phyloP scores from a whole-genome alignment of 169 alveolate species.

The Eimeria sp. region DNA sequence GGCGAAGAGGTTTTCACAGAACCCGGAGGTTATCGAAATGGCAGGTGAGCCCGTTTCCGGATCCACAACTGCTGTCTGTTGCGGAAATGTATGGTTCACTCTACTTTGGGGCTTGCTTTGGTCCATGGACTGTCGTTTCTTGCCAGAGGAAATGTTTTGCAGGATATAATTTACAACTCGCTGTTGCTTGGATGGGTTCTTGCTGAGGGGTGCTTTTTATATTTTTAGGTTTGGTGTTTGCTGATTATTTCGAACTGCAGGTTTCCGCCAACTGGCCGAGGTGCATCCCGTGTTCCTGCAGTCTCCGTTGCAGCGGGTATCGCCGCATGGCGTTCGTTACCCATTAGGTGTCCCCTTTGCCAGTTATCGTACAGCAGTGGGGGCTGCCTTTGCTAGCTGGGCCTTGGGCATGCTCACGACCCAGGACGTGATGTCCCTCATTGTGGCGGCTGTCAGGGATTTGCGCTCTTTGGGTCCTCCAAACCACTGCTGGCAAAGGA shows the following conservation, averaged over 20 bases:
- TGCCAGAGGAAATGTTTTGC: background rate
- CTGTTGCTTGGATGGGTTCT: background rate
- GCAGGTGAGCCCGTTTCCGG: conserved; percentile 8
- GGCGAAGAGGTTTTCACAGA: conserved; percentile 16
- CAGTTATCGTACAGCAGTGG: conserved; percentile 58
- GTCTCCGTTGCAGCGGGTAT: conserved; percentile 8
- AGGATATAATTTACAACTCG: background rate
- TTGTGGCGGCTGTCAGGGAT: conserved; percentile 74
- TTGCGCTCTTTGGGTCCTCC: conserved; percentile 81
- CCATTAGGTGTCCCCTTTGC: conserved; percentile 77
- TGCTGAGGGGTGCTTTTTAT: background rate
- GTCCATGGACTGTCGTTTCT: background rate
- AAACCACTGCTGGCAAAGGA: conserved; percentile 65
- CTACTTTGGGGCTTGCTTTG: background rate
- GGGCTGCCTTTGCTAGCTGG: conserved; percentile 59
- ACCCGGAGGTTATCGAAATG: conserved; percentile 11
- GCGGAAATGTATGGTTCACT: background rate
- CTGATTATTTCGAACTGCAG: background rate
- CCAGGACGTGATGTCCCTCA: conserved; percentile 69
- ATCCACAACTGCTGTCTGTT: background rate
- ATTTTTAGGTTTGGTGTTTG: background rate
- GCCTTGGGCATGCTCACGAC: conserved; percentile 55
- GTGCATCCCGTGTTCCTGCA: conserved; percentile 17
- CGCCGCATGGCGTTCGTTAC: conserved; percentile 32
- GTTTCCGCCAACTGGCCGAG: conserved; percentile 48